Base-by-base conservation (phyloP, 2,329 filamentous ascomycete species). In the Penicillium occitanis region DNA sequence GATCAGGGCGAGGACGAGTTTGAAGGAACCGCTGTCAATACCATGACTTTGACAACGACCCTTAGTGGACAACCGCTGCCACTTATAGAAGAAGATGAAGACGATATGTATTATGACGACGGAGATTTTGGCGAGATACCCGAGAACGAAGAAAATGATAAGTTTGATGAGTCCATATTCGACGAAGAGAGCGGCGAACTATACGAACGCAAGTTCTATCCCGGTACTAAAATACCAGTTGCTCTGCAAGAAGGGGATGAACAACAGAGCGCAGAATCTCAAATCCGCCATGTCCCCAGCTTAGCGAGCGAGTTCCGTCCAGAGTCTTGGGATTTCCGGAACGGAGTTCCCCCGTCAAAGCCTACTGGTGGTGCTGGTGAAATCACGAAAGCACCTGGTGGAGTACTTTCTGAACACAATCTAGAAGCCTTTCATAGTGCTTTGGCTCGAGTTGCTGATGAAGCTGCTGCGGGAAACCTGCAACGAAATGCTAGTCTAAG, bases 361-460 rank as follows among this genome's bases (percentile, higher is more conserved):
- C 66, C 75, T 25, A 68, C 72, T 33, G 72, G 74, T 22, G 65
- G 62, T 75, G 57, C 5, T 13, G 30, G 14, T 30, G 83, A 71
- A 76, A 78, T 67, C 74, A 71, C 73, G 1, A 72, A 76, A 25
- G 68, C 72, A 13, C 72, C 75, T 59, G 73, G 73, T 28, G 75
- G 74, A 53, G 75, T 80, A 44, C 73, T 85, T 44, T 85, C 84
- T 28, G 82, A 86, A 71, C 81, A 84, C 42, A 88, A 85, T 65
- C 80, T 91, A 22, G 87, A 88, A 50, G 90, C 87, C 0, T 94
- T 97, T 72, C 93, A 97, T 74, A 90, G 90, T 62, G 92, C 93
- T 0, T 83, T 98, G 4, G 92, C 92, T 1, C 89, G 91, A 57
- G 94, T 93, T 6, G 90, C 92, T 10, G 89, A 90, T 68, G 85